Evolutionary conservation across 2,329 filamentous ascomycete genomes (phyloP).

Genomic region (Elsinoe arachidis): DNA sequence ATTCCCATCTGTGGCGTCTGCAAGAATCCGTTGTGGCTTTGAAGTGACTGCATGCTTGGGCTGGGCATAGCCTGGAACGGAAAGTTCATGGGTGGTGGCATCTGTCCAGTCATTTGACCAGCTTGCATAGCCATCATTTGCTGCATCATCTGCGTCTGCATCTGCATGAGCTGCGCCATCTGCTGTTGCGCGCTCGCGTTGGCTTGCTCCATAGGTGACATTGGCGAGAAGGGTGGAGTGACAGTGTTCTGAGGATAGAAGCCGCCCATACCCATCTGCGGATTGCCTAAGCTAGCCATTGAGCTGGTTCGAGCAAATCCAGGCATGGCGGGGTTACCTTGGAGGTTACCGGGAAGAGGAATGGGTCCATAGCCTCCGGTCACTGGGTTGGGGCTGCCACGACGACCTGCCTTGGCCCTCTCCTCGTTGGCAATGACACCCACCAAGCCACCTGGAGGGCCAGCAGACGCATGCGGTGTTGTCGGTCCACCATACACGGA

Average conservation of each 20-base stretch:
- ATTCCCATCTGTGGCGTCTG: constrained; percentile 4
- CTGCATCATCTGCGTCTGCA: constrained; percentile 33
- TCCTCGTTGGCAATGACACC: constrained; percentile 85
- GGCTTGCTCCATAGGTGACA: constrained; percentile 17
- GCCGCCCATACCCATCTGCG: constrained; percentile 20
- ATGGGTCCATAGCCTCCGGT: constrained; percentile 19
- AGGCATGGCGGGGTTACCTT: constrained; percentile 21
- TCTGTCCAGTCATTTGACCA: constrained; percentile 21
- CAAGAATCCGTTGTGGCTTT: constrained; percentile 7
- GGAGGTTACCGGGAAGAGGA: constrained; percentile 27
- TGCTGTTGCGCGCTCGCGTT: constrained; percentile 22
- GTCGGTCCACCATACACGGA: constrained; percentile 30
- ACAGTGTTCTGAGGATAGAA: neutral
- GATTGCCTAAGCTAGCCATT: constrained; percentile 25
- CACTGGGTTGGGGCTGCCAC: constrained; percentile 62
- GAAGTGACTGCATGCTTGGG: constrained; percentile 9
- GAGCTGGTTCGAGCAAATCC: constrained; percentile 23
- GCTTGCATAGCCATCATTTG: constrained; percentile 32
- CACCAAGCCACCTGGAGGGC: constrained; percentile 68
- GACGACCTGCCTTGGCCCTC: constrained; percentile 64
- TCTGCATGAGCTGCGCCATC: constrained; percentile 32
- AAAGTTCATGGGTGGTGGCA: constrained; percentile 10
- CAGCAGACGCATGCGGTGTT: constrained; percentile 19
- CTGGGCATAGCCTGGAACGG: constrained; percentile 3
- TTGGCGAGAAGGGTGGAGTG: constrained; percentile 19